These are phyloP conservation scores for Luzula sylvatica DNA, from an alignment of 176 grass and related monocot genomes.

Conservation along the genomic window DNA sequence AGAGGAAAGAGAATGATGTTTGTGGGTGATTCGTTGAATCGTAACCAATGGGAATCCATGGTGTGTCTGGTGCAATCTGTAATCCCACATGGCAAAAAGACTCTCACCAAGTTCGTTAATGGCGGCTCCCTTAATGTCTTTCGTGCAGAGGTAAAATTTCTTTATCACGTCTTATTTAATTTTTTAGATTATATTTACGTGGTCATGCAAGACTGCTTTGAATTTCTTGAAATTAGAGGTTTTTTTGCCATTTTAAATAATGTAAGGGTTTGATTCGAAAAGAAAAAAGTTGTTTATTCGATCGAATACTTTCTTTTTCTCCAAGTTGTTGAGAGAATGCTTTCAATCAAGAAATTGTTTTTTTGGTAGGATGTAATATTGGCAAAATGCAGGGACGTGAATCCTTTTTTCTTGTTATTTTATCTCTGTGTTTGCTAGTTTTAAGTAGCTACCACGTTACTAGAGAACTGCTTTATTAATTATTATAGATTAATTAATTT, in stretches of 20 bases:
- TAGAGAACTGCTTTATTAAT: not conserved
- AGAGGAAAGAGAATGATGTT: conserved; percentile 91
- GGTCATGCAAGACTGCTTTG: no score
- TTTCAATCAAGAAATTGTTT: no score
- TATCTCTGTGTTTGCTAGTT: not conserved
- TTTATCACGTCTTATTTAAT: not conserved
- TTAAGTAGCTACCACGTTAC: conserved; percentile 16
- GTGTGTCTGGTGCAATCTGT: conserved; percentile 93
- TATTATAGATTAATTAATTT: not conserved
- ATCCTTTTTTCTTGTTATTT: not conserved
- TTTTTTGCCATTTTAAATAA: no score
- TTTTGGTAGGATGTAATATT: not conserved
- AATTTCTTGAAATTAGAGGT: no score
- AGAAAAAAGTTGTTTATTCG: no score
- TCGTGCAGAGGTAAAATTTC: conserved; percentile 34
- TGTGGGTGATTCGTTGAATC: conserved; percentile 90
- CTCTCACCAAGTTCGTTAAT: conserved; percentile 78
- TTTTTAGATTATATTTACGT: no score
- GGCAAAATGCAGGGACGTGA: not conserved
- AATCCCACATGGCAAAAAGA: conserved; percentile 57
- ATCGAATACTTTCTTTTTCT: no score
- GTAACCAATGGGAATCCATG: conserved; percentile 99
- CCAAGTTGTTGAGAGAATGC: no score
- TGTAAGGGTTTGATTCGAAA: no score
- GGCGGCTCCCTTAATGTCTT: conserved; percentile 72